These are phyloP conservation scores for Dactylella cylindrospora DNA, from an alignment of 2,329 filamentous ascomycete genomes.

Conservation along the genomic window DNA sequence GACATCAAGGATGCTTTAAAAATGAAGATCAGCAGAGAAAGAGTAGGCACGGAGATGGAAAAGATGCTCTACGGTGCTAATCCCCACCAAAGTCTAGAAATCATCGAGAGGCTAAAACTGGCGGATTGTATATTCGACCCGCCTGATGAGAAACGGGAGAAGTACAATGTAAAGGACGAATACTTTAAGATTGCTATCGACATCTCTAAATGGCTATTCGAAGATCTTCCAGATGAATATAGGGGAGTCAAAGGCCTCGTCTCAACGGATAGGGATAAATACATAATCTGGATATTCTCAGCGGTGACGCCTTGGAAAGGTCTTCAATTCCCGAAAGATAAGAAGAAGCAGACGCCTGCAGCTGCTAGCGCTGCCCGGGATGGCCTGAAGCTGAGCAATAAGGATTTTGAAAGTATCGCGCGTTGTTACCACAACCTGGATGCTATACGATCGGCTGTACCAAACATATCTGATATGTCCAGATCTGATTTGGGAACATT, in stretches of 20 bases:
- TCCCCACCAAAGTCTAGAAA: slow-evolving; percentile 40
- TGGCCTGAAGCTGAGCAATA: slow-evolving; percentile 78
- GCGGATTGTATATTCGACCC: slow-evolving; percentile 40
- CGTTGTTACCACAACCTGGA: slow-evolving; percentile 64
- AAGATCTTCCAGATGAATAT: slow-evolving; percentile 50
- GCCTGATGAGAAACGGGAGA: not conserved
- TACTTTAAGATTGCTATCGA: slow-evolving; percentile 67
- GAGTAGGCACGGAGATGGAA: slow-evolving; percentile 81
- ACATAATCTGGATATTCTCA: slow-evolving; percentile 73
- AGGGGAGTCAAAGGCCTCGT: slow-evolving; percentile 60
- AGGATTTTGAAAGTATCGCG: slow-evolving; percentile 67
- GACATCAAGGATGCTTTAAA: slow-evolving; percentile 73
- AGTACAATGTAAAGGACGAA: slow-evolving; percentile 47
- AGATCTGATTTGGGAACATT: slow-evolving; percentile 56
- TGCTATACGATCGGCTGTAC: slow-evolving; percentile 64
- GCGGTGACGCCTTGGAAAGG: slow-evolving; percentile 73
- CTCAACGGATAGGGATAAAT: slow-evolving; percentile 65
- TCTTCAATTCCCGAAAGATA: slow-evolving; percentile 52
- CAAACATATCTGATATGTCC: slow-evolving; percentile 26
- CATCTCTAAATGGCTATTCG: slow-evolving; percentile 60
- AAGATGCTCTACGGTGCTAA: slow-evolving; percentile 78
- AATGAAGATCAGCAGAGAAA: slow-evolving; percentile 86
- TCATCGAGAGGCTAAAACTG: slow-evolving; percentile 30
- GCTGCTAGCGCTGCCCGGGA: slow-evolving; percentile 69
- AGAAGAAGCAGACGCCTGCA: slow-evolving; percentile 57